These are phyloP conservation scores for Macaranga tanarius DNA, from an alignment of 441 rosid genomes.

Conservation along the genomic window DNA sequence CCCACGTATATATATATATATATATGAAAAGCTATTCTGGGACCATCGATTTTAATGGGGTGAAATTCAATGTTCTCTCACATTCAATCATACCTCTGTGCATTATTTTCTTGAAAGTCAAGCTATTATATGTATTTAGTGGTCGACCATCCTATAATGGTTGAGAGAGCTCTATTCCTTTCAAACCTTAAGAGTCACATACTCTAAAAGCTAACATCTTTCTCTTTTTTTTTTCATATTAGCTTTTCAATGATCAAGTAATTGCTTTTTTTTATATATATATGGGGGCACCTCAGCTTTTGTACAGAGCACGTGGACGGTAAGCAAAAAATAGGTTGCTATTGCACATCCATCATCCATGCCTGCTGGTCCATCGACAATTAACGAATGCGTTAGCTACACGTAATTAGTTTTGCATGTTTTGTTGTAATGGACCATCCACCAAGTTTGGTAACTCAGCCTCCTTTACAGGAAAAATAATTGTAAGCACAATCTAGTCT, in stretches of 20 bases:
- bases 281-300: constrained; percentile 2
- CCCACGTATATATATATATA: constrained; percentile 11
- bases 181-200: not conserved
- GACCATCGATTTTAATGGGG: not conserved
- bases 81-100: constrained; percentile 16
- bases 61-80: constrained; percentile 12
- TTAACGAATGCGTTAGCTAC: not conserved
- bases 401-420: not conserved
- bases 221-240: not conserved
- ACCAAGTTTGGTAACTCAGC: not conserved
- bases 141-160: constrained; percentile 19
- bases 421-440: constrained; percentile 5
- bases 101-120: constrained; percentile 34
- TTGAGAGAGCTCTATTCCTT: constrained; percentile 16
- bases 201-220: constrained; percentile 11
- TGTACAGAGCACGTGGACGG: constrained; percentile 28
- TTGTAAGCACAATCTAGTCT: not conserved
- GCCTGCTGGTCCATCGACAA: constrained; percentile 23
- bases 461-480: not conserved
- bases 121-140: constrained; percentile 11
- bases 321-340: constrained; percentile 8
- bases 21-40: not conserved
- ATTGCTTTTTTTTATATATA: not conserved
- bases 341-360: constrained; percentile 14
- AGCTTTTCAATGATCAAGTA: constrained; percentile 12